Evolutionary conservation across 2,329 filamentous ascomycete genomes (phyloP).

Genomic region (Thielaviopsis euricoi): DNA sequence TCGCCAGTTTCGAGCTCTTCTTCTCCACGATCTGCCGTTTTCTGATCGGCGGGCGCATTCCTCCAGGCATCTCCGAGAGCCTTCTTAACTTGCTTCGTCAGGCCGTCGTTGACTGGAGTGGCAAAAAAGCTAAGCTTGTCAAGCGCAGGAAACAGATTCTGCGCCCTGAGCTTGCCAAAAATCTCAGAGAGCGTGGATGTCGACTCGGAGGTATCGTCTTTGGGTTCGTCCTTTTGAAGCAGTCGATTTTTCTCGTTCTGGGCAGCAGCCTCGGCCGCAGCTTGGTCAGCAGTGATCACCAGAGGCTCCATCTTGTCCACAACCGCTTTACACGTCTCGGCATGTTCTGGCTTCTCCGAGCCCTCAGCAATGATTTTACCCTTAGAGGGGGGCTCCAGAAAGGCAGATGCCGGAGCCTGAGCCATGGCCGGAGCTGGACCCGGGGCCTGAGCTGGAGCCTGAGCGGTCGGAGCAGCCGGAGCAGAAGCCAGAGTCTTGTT

Average conservation of each 20-base stretch:
- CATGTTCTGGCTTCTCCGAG: constrained; percentile 18
- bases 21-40: neutral
- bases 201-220: neutral
- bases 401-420: neutral
- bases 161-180: neutral
- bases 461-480: constrained; percentile 5
- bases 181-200: neutral
- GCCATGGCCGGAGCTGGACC: neutral
- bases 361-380: neutral
- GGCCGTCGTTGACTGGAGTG: constrained; percentile 19
- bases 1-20: neutral
- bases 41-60: neutral
- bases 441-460: neutral
- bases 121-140: constrained; percentile 24
- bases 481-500: constrained; percentile 1
- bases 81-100: constrained; percentile 2
- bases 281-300: constrained; percentile 3
- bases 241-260: constrained; percentile 3
- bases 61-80: neutral
- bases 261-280: neutral
- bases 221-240: neutral
- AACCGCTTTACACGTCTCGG: constrained; percentile 17
- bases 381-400: neutral
- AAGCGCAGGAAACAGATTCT: constrained; percentile 12
- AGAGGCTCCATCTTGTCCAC: constrained; percentile 12